Evolutionary conservation across 2,329 filamentous ascomycete genomes (phyloP), one percentile per base, ranked within the genome.

Genomic region (Fusarium odoratissimum): DNA sequence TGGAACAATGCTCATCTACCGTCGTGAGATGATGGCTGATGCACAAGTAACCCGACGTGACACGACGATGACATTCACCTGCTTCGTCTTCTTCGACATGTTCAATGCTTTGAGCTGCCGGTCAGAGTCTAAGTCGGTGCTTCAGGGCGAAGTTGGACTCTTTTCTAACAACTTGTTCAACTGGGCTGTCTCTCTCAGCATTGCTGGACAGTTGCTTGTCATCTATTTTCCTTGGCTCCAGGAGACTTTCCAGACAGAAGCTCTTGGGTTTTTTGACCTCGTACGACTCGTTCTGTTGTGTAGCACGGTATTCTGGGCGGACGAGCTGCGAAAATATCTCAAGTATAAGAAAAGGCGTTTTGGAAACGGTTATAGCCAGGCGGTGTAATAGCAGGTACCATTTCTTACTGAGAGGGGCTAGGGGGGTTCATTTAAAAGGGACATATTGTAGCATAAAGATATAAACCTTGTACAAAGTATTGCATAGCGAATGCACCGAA

Each of bases 11-110:
- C 87, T 92, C 45, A 93, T 97, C 60, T 99, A 99, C 84, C 91
- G 93, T 74, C 92, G 91, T 79, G 95, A 98, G 84, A 98, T 99
- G 93, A 86, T 91, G 54, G 88, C 90, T 30, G 94, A 97, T 79
- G 91, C 94, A 61, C 86, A 91, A 65, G 93, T 98, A 66, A 97
- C 92, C 2, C 93, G 94, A 55, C 94, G 97, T 76, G 96, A 99
- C 83, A 99, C 96, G 4, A 99, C 96, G 72, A 98, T 99, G 93
- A 98, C 96, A 0, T 99, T 99, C 80, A 99, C 96, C 10, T 97
- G 95, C 83, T 99, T 99, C 80, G 96, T 99, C 49, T 89, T 99
- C 60, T 99, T 98, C 82, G 96, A 99, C 86, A 99, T 99, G 96
- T 98, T 98, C 87, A 98, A 99, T 82, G 96, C 96, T 4, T 87